Conservation (phyloP, 495 filamentous ascomycete genomes). For the Penicillium subrubescens region DNA sequence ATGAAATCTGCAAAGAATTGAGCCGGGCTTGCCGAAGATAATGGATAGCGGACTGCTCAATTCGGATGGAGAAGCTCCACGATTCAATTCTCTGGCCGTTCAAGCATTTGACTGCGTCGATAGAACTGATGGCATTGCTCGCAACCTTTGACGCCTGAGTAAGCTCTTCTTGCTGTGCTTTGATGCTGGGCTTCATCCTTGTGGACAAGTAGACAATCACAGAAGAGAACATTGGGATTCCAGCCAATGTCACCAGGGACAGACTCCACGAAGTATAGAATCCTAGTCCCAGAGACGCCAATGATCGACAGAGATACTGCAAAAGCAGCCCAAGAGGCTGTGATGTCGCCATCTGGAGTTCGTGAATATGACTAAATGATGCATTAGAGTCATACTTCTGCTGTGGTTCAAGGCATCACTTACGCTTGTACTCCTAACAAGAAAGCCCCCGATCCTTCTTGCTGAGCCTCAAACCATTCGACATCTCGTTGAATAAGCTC, state of each 20-base stretch:
- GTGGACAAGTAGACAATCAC: slow-evolving; percentile 61
- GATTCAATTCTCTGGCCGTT: slow-evolving; percentile 75
- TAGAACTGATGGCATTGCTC: slow-evolving; percentile 66
- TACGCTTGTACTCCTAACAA: slow-evolving; percentile 75
- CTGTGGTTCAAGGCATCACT: slow-evolving; percentile 20
- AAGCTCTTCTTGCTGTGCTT: slow-evolving; percentile 68
- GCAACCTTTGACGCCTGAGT: slow-evolving; percentile 70
- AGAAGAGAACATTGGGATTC: slow-evolving; percentile 66
- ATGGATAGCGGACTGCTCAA: slow-evolving; percentile 59
- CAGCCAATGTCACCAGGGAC: slow-evolving; percentile 77
- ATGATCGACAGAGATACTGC: slow-evolving; percentile 60
- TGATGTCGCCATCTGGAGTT: slow-evolving; percentile 78
- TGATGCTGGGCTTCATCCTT: slow-evolving; percentile 65
- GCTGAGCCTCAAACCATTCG: slow-evolving; percentile 78
- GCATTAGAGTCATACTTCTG: neutral
- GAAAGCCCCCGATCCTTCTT: slow-evolving; percentile 72
- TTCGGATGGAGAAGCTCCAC: slow-evolving; percentile 60
- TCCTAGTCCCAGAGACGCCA: slow-evolving; percentile 68
- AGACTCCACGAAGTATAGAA: slow-evolving; percentile 82
- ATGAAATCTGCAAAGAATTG: slow-evolving; percentile 69
- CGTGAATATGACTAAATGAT: slow-evolving; percentile 68
- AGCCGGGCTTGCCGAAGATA: slow-evolving; percentile 69
- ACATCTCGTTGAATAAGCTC: slow-evolving; percentile 72
- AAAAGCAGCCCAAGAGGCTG: slow-evolving; percentile 72
- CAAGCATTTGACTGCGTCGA: slow-evolving; percentile 87